Base-by-base conservation (phyloP, 768 basidiomycete species). In the Tulasnella calospora region DNA sequence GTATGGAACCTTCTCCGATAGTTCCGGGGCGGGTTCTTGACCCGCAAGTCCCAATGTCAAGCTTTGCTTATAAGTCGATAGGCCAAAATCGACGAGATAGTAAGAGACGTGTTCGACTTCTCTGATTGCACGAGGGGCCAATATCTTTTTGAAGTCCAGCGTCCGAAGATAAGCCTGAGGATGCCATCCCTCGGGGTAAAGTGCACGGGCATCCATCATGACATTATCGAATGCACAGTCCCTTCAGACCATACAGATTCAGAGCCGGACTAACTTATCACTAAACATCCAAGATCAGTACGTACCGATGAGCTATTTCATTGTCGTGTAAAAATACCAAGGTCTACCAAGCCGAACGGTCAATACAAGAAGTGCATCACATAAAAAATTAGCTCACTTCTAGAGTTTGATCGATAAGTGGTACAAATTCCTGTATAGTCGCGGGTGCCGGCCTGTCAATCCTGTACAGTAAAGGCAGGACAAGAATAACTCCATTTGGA, bases 151-250 rank as follows among this genome's bases (percentile, higher is more conserved):
- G n/a, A 46, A 40, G 9, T 74, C 55, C 15, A n/a, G 46, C 17
- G 21, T 36, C 13, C 44, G 51, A 8, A 61, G 23, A 19, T 8
- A 21, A 23, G 30, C 10, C 61, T 78, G 78, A 40, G 78, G 72
- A 33, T 78, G 78, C 72, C 71, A 78, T 36, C 78, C 78, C 5
- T 57, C 61, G 6, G 78, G 78, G 33, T 46, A 78, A 30, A 78
- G 35, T 2, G 71, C 78, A 33, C 72, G n/a, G 15, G 21, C 78
- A 67, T 78, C 78, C 78, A 78, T 78, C 78, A 78, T 78, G 13
- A 78, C 61, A 33, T 78, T 78, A 33, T 41, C 78, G 23, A 35
- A 44, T 5, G 73, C 71, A 38, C 78, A 78, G 36, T 78, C 78
- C 38, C 78, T 78, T 33, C 3, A 15, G 41, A 10, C 41, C 41